Evolutionary conservation across 73 alveolate genomes (phyloP), one percentile per base, ranked within the genome.

Genomic region (Paramecium sexaurelia): DNA sequence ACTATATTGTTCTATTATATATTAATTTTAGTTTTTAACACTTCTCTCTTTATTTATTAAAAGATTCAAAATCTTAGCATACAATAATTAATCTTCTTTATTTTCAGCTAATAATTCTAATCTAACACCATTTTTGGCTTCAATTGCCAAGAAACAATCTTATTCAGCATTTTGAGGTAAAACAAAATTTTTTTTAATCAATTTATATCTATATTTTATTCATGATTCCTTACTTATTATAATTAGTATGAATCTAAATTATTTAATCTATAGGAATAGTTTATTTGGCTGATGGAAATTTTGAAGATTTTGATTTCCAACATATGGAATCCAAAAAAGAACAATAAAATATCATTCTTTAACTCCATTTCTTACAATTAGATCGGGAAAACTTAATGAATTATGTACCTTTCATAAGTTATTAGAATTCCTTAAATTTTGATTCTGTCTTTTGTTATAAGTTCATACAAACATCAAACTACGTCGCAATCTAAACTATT

Each of bases 361-460:
- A 36, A 36, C 15, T 66, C 57, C 66, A 73, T 39, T 73, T 73
- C 19, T 73, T 73, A 39, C 61, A 73, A 19, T 73, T 73, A 11
- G 87, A 73, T 29, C 87, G 36, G 20, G 87, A 73, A 73, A 73
- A 73, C 27, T 73, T 73, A 6, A 39, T 73, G 6, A 73, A 73
- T 73, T 73, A 24, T 33, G 57, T 73, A 27, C 87, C 87, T n/a
- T 73, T 73, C 87, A 73, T 73, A 9, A 73, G 87, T 73, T 73
- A 20, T 39, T 73, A 36, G 35, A 73, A 73, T 10, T 73, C 87
- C 7, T 11, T 73, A 36, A 73, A 73, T 39, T 73, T 73, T 15
- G 55, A 11, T 39, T 73, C 87, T 2, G 87, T 39, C 19, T 73
- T 73, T 39, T 73, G 22, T 17, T 73, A 24, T 6, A 73, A 73